These are phyloP conservation scores for Galeopsis tetrahit DNA, from an alignment of 257 asterid species.

Conservation along the genomic window DNA sequence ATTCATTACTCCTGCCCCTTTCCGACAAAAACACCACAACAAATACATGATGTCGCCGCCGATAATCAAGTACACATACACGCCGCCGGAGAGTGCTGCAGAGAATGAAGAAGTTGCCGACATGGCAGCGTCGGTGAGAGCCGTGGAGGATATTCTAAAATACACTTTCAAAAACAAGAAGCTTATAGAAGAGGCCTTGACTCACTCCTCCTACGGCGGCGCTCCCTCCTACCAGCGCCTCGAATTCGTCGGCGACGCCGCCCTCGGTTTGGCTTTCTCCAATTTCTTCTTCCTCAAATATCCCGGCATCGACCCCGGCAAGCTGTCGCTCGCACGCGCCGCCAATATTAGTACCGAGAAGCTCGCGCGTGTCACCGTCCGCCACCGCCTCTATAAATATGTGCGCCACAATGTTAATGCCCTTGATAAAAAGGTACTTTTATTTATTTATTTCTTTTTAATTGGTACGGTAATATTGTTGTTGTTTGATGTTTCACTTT, in stretches of 20 bases:
- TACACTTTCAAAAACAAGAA: slow-evolving; percentile 53
- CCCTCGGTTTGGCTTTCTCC: slow-evolving; percentile 59
- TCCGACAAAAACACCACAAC: not conserved
- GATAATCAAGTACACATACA: slow-evolving; percentile 9
- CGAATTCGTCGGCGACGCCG: slow-evolving; percentile 86
- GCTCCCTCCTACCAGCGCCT: slow-evolving; percentile 81
- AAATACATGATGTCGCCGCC: not conserved
- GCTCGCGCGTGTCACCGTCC: slow-evolving; percentile 82
- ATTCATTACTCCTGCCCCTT: too few species aligned
- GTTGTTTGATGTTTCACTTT: not conserved
- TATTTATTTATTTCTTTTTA: not conserved
- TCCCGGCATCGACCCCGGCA: slow-evolving; percentile 64
- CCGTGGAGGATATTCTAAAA: slow-evolving; percentile 56
- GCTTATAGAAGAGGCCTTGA: slow-evolving; percentile 73
- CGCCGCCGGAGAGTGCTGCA: not conserved
- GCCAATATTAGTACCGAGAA: slow-evolving; percentile 88
- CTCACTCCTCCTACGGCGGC: slow-evolving; percentile 69
- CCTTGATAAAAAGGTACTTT: slow-evolving; percentile 58
- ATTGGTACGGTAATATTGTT: not conserved
- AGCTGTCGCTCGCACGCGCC: slow-evolving; percentile 69
- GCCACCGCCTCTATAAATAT: slow-evolving; percentile 54
- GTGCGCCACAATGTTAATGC: slow-evolving; percentile 61
- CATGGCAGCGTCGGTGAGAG: slow-evolving; percentile 48
- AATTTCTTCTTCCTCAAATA: slow-evolving; percentile 53
- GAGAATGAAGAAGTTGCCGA: slow-evolving; percentile 34